Conservation (phyloP, 2,329 filamentous ascomycete genomes). For the Fonsecaea nubica region DNA sequence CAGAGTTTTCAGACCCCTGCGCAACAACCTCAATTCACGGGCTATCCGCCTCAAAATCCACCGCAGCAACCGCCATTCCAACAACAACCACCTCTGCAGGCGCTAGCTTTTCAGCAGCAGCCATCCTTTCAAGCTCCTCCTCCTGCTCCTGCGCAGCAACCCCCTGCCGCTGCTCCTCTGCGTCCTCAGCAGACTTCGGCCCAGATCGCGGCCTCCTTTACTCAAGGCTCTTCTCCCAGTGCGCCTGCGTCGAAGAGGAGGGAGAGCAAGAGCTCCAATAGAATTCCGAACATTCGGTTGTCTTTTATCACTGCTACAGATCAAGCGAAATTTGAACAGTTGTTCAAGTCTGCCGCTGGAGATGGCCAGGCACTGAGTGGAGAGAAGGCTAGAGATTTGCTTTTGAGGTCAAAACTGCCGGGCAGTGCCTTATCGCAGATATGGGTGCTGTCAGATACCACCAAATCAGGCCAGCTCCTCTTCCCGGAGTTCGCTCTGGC, state of each 20-base stretch:
- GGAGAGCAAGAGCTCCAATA: constrained; percentile 62
- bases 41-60: constrained; percentile 56
- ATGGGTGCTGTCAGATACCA: constrained; percentile 94
- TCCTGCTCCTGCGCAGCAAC: constrained; percentile 46
- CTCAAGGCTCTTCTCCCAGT: constrained; percentile 51
- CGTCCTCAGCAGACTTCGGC: constrained; percentile 66
- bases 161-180: constrained; percentile 56
- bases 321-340: constrained; percentile 94
- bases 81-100: constrained; percentile 63
- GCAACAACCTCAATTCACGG: constrained; percentile 68
- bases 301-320: constrained; percentile 96
- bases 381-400: constrained; percentile 87
- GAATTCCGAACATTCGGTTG: constrained; percentile 90
- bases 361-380: constrained; percentile 83
- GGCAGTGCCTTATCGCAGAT: constrained; percentile 90
- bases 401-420: constrained; percentile 85
- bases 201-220: constrained; percentile 70
- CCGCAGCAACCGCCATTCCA: constrained; percentile 63
- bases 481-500: constrained; percentile 97
- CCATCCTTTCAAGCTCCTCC: constrained; percentile 53
- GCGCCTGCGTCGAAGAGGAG: constrained; percentile 68
- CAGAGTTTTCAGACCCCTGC: constrained; percentile 54
- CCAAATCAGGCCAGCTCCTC: constrained; percentile 91
- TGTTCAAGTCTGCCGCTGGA: constrained; percentile 94
- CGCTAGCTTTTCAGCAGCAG: constrained; percentile 69